Conservation (phyloP, 1,284 basidiomycete species). For the Sporisorium reilianum region DNA sequence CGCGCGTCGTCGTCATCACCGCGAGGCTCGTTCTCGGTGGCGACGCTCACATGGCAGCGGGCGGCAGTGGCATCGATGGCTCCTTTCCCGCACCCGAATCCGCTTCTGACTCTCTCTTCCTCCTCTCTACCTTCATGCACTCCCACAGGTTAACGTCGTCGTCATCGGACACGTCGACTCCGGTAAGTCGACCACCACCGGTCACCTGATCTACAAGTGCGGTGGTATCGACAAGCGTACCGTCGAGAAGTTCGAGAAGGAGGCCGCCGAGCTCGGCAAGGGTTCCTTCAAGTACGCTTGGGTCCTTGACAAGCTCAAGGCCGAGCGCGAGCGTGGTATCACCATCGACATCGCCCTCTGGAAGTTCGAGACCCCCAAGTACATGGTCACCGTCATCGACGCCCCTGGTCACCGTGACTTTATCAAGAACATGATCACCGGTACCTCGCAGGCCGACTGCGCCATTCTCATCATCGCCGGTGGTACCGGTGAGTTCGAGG, state of each 20-base stretch:
- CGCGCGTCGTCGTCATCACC: conserved; percentile 6
- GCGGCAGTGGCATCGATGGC: too few relatives aligned
- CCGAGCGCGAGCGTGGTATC: conserved; percentile 98
- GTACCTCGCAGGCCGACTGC: conserved; percentile 99
- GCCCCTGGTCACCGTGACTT: conserved; percentile 99
- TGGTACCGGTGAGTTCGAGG: conserved; percentile 99
- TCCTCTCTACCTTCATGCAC: not conserved
- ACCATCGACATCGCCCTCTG: conserved; percentile 94
- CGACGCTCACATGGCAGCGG: not conserved
- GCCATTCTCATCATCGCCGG: conserved; percentile 99
- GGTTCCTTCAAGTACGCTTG: conserved; percentile 97
- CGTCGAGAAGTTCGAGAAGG: conserved; percentile 99
- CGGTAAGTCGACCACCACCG: conserved; percentile 98
- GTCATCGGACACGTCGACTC: conserved; percentile 70
- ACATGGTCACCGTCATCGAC: conserved; percentile 83
- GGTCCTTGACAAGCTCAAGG: conserved; percentile 99
- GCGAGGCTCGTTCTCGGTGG: not conserved
- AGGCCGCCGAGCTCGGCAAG: conserved; percentile 99
- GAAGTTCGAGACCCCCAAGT: conserved; percentile 71
- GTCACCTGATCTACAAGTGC: conserved; percentile 99
- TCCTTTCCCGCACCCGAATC: too few relatives aligned
- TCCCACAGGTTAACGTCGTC: conserved; percentile 68
- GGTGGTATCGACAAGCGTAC: conserved; percentile 99
- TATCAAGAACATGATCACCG: conserved; percentile 85
- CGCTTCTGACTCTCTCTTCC: conserved; percentile 16